Conservation (phyloP, 1,284 basidiomycete species). For the Gymnopus androsaceus region DNA sequence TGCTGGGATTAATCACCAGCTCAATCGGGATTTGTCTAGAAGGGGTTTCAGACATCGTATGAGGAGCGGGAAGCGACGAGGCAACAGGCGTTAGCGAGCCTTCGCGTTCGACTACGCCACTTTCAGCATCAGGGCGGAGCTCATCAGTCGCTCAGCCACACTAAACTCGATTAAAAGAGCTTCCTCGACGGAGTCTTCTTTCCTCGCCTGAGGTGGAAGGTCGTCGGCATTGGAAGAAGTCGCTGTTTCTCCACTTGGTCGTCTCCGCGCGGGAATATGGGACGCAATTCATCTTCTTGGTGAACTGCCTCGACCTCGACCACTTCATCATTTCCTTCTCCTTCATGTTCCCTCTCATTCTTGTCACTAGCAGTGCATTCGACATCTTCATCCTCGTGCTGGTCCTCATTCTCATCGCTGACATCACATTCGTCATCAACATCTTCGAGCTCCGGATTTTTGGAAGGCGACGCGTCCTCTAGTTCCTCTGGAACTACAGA, state of each 20-base stretch:
- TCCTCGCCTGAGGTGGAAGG: too few species aligned
- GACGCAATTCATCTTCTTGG: neutral
- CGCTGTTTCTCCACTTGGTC: neutral
- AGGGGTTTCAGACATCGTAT: neutral
- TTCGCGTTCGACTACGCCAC: too few species aligned
- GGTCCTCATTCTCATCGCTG: neutral
- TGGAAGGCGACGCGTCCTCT: neutral
- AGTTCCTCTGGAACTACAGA: slow-evolving; percentile 10
- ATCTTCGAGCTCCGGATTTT: neutral
- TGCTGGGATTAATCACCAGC: neutral
- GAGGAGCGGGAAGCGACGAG: neutral
- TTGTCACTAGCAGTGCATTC: neutral
- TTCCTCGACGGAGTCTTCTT: too few species aligned
- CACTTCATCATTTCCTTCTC: neutral
- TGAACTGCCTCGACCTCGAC: neutral
- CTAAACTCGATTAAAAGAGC: neutral
- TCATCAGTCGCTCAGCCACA: neutral
- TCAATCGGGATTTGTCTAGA: neutral
- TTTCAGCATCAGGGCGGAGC: neutral
- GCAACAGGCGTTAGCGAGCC: neutral
- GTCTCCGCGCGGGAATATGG: neutral
- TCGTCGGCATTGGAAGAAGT: too few species aligned
- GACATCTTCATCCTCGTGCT: neutral
- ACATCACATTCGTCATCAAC: neutral
- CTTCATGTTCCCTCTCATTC: neutral